A percentile compares a stretch with the other conserved stretches of the same genome.
phyloP scores from a whole-genome alignment of 148 eudicot genomes.

The Talinum fruticosum region DNA sequence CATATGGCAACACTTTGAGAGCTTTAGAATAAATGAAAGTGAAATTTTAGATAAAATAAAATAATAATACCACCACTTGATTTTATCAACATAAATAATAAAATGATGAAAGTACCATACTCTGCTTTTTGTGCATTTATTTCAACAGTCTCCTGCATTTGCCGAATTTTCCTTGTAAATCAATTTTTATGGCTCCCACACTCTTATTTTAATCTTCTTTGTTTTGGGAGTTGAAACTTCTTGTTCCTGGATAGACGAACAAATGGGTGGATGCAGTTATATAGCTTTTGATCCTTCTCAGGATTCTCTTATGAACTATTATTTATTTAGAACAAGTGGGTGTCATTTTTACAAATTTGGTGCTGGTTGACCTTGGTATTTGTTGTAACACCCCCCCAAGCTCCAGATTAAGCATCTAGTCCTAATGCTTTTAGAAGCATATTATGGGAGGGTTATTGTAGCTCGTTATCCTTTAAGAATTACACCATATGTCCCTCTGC shows the following conservation, averaged over 20 bases:
- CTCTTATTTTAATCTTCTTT: conserved; percentile 7
- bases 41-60: not conserved
- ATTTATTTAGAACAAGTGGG: too few species aligned
- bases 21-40: not conserved
- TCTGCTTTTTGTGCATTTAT: conserved; percentile 10
- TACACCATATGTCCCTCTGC: too few species aligned
- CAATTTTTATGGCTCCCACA: conserved; percentile 8
- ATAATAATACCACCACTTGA: too few species aligned
- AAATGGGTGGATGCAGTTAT: conserved; percentile 16
- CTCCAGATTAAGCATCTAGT: too few species aligned
- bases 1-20: conserved; percentile 21
- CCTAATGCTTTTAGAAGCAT: too few species aligned
- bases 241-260: conserved; percentile 17
- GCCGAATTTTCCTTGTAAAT: not conserved
- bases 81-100: not conserved
- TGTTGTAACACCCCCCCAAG: too few species aligned
- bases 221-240: conserved; percentile 23
- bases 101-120: not conserved
- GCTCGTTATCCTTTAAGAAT: too few species aligned
- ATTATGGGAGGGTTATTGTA: too few species aligned
- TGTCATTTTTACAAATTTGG: too few species aligned
- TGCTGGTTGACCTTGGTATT: not conserved
- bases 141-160: conserved; percentile 15
- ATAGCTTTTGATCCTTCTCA: conserved; percentile 4
- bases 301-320: not conserved